Conservation (phyloP, 495 filamentous ascomycete genomes). For the Hypoxylon fuscum region DNA sequence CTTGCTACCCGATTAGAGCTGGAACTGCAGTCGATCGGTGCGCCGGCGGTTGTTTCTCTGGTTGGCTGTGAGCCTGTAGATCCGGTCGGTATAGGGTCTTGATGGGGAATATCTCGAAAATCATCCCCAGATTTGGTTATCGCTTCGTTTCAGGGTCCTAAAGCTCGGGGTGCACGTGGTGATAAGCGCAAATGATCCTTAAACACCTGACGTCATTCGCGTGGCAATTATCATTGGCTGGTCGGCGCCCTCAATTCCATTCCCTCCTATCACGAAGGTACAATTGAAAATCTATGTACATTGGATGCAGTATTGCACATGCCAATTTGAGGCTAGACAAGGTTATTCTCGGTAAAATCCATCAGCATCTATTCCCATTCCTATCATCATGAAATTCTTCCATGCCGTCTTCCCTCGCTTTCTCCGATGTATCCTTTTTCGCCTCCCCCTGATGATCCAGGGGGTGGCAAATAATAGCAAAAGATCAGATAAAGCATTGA, state of each 20-base stretch:
- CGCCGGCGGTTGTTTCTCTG: conserved; percentile 1
- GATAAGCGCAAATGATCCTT: conserved; percentile 32
- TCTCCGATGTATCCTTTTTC: conserved; percentile 22
- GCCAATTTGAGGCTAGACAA: background rate
- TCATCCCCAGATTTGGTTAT: conserved; percentile 36
- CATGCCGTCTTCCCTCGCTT: background rate
- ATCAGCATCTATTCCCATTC: background rate
- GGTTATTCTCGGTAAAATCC: conserved; percentile 30
- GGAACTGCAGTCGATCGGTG: conserved; percentile 27
- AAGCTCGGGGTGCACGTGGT: conserved; percentile 32
- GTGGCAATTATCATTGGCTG: background rate
- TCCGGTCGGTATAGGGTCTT: no score
- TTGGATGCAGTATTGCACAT: background rate
- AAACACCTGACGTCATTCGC: conserved; percentile 30
- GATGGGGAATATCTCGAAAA: conserved; percentile 27
- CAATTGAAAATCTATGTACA: no score
- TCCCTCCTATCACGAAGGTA: no score
- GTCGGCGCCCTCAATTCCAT: background rate
- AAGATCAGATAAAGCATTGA: background rate
- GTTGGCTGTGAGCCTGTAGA: conserved; percentile 19
- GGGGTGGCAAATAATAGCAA: conserved; percentile 40
- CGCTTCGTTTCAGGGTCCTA: conserved; percentile 37
- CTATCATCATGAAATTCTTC: background rate
- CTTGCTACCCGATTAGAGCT: conserved; percentile 26
- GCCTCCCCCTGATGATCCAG: conserved; percentile 48